Percentiles rank a stretch among this genome's conserved stretches.
Conservation (phyloP, 2,329 filamentous ascomycete species). For the Diatrype stigma region DNA sequence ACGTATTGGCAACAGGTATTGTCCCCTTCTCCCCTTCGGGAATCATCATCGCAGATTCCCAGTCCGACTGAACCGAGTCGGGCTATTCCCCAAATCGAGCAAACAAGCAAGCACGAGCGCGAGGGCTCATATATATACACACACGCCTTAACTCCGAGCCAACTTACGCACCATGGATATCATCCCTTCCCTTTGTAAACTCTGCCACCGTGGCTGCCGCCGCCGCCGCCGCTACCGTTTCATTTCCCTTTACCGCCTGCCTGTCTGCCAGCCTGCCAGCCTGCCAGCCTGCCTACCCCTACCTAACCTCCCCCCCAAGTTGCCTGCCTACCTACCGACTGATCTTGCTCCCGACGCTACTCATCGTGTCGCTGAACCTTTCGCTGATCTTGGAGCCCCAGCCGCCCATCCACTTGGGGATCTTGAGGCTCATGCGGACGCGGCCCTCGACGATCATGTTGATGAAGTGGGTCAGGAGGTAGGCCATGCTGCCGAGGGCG, state of each 20-base stretch:
- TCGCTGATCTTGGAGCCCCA: slow-evolving; percentile 39
- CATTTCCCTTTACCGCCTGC: too few species aligned
- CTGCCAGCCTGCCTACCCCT: background rate
- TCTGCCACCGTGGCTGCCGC: too few species aligned
- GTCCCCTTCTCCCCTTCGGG: background rate
- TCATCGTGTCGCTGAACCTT: slow-evolving; percentile 44
- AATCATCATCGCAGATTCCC: background rate
- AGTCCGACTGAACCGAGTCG: too few species aligned
- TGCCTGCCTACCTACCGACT: slow-evolving; percentile 3
- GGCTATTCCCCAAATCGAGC: too few species aligned
- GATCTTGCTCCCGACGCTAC: slow-evolving; percentile 41
- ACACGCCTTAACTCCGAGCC: too few species aligned
- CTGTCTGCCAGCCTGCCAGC: too few species aligned
- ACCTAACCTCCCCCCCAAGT: background rate
- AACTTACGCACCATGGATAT: background rate
- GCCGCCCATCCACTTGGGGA: slow-evolving; percentile 42
- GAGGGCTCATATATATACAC: too few species aligned
- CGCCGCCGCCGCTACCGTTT: too few species aligned
- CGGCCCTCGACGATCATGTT: slow-evolving; percentile 85
- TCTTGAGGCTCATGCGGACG: slow-evolving; percentile 56
- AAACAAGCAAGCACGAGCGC: too few species aligned
- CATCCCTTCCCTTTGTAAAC: too few species aligned
- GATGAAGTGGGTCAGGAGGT: slow-evolving; percentile 77
- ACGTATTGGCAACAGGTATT: background rate
- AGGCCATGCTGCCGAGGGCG: slow-evolving; percentile 75